Evolutionary conservation across 176 grass and related monocot genomes (phyloP).

Genomic region (Poa annua): DNA sequence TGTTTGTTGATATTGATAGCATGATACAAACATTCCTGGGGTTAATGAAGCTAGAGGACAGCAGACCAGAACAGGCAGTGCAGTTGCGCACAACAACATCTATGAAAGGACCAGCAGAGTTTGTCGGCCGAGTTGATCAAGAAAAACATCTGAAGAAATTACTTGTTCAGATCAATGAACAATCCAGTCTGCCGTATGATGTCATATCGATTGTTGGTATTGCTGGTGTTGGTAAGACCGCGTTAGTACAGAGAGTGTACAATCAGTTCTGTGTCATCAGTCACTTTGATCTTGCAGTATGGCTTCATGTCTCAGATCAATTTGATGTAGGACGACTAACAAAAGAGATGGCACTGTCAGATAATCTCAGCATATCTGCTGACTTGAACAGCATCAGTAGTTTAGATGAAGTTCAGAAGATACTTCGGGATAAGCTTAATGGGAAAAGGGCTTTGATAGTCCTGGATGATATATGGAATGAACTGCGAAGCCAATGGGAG

Average conservation of each 20-base stretch:
- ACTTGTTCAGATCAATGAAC: neutral
- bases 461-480: constrained; percentile 61
- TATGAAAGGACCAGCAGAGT: neutral
- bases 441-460: constrained; percentile 40
- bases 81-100: constrained; percentile 41
- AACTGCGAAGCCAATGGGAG: constrained; percentile 36
- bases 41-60: constrained; percentile 12
- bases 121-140: constrained; percentile 16
- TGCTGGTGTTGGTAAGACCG: constrained; percentile 8
- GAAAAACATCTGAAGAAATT: neutral
- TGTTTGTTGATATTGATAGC: constrained; percentile 32
- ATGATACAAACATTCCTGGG: constrained; percentile 25
- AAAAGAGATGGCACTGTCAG: constrained; percentile 39
- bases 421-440: constrained; percentile 16
- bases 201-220: constrained; percentile 56
- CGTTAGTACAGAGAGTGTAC: constrained; percentile 40
- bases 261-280: neutral
- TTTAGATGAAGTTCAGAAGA: constrained; percentile 38
- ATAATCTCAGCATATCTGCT: neutral
- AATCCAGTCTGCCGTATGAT: constrained; percentile 33
- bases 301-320: constrained; percentile 43
- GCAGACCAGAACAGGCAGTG: neutral
- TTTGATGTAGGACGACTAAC: constrained; percentile 24
- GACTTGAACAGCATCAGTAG: constrained; percentile 27
- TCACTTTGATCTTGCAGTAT: constrained; percentile 32